Percentiles rank a stretch among this genome's conserved stretches.
These are phyloP conservation scores for Sporobolomyces roseus DNA, from an alignment of 768 basidiomycete species.

Conservation along the genomic window DNA sequence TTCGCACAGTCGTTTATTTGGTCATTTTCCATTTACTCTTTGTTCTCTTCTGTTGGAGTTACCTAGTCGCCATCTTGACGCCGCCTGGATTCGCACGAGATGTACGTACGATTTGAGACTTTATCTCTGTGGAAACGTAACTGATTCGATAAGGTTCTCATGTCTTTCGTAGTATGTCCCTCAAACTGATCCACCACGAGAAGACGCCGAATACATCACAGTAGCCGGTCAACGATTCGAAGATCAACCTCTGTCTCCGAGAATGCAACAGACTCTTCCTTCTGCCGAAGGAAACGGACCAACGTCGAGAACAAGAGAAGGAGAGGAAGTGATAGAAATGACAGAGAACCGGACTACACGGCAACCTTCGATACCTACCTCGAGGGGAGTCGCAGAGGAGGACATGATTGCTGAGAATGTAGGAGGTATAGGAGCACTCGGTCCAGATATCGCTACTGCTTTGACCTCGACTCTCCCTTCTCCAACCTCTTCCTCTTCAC, in stretches of 20 bases:
- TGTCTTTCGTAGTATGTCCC: constrained; percentile 23
- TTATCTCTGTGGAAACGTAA: not conserved
- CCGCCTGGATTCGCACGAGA: constrained; percentile 35
- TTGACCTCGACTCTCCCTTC: not conserved
- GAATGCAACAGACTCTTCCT: not conserved
- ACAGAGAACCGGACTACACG: not conserved
- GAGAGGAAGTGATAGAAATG: not conserved
- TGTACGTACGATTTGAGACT: not conserved
- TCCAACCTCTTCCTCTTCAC: not conserved
- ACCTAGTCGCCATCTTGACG: constrained; percentile 21
- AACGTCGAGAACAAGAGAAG: not conserved
- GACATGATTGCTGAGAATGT: constrained; percentile 8
- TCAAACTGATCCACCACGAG: constrained; percentile 27
- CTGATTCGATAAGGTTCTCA: not conserved
- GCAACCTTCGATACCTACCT: not conserved
- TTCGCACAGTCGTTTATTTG: constrained; percentile 31
- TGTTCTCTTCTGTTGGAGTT: constrained; percentile 36
- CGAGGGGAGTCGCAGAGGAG: not conserved
- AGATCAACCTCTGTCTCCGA: constrained; percentile 13
- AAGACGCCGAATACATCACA: constrained; percentile 28
- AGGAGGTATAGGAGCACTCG: constrained; percentile 4
- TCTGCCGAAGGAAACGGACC: not conserved
- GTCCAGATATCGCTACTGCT: not conserved
- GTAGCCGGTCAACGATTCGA: constrained; percentile 28
- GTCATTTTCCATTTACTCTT: constrained; percentile 39